Base-by-base conservation (phyloP, 108 stramenopile genomes). In the Cyclotella choctawhatcheeana region DNA sequence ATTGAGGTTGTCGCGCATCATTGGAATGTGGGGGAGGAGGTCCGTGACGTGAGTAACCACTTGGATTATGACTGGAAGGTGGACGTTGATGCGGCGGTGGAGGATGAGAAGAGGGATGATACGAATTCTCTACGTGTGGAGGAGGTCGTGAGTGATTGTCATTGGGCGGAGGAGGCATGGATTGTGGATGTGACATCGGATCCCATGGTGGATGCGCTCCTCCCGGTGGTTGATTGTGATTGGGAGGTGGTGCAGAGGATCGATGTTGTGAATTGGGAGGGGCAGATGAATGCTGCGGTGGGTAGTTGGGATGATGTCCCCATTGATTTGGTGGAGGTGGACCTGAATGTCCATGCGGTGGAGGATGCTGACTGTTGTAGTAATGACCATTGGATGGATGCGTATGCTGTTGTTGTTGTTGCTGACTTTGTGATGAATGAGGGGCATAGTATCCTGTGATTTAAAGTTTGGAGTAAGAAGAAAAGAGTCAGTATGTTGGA, bases 81-180 rank as follows among this genome's bases (percentile, higher is more conserved):
- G 61, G 78, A 10, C 73, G 79, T 29, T 73, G 76, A 14, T 79
- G 52, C 0, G 74, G 53, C 25, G 44, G 68, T 24, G 56, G 69
- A 64, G 81, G 58, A 2, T 71, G 63, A 65, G 69, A 72, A 2
- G 51, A 53, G 12, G 47, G 47, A 47, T 64, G 53, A 54, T 40
- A 51, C 2, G 32, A 3, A 52, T 53, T 35, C 8, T 73, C n/a
- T n/a, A n/a, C 72, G 53, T 64, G 63, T 40, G 53, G 35, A 29
- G 58, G 59, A 44, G 47, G 47, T 40, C 55, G 74, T 16, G 74
- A 43, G 31, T 54, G 22, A 54, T 40, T 25, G 32, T 54, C 43
- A 58, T 45, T n/a, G 37, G 33, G 12, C 12, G 37, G 55, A 44
- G 55, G 40, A 30, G 64, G 65, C 47, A 64, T 47, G 26, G 40